Base-by-base conservation (phyloP, 2,329 filamentous ascomycete species). In the Simplicillium aogashimaense region DNA sequence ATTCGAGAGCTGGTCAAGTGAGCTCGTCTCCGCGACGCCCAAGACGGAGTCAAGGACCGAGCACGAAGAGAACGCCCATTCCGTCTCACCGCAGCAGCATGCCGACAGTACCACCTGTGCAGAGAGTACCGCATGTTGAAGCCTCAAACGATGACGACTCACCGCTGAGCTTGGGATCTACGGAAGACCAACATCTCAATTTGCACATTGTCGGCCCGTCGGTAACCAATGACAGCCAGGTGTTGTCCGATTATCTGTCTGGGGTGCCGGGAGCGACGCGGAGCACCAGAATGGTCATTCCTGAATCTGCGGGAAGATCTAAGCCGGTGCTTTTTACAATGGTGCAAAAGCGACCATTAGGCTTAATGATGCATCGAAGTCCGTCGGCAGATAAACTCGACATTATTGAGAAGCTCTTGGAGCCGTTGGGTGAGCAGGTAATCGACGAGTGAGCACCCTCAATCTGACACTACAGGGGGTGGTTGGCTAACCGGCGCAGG, bases 161-260 rank as follows among this genome's bases (percentile, higher is more conserved):
- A 4, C 52, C 57, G 4, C 42, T 62, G 36, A 45, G 53, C 3
- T 38, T 58, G 9, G 50, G 48, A 7, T 54, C 59, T 16, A 53
- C 53, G 33, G 63, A 60, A 43, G 64, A 61, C 39, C 56, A 58
- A 40, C 57, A 65, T 18, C 53, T 55, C 9, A 68, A 64, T 44
- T 61, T 66, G 3, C 70, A 77, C 47, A 77, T 81, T 43, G 67
- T 81, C 38, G 74, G 76, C 0, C 76, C 76, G 0, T 72, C 74
- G 6, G 66, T 73, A 6, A 75, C 73, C 5, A 71, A 71, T 37
- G 76, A 81, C 56, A 75, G 71, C 1, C 74, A 79, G 39, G 66
- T 80, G 10, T 62, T 80, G 35, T 70, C 76, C n/a, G 69, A 74
- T 38, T 77, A 76, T 42, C 66, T 79, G 43, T 58, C 58, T 6